These are phyloP conservation scores for Peronospora farinosa DNA, from an alignment of 352 stramenopile species.

Conservation along the genomic window DNA sequence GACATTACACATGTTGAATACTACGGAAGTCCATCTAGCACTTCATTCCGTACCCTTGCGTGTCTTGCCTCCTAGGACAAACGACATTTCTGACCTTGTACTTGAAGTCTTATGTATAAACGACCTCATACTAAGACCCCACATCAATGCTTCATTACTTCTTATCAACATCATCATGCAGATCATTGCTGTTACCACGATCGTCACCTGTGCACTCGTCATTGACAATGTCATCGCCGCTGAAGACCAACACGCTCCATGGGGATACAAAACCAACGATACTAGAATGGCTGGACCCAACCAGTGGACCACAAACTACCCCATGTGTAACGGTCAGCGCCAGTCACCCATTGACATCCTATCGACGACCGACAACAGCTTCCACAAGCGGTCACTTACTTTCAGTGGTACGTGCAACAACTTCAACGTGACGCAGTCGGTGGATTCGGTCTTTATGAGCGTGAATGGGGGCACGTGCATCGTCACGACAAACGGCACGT, in stretches of 20 bases:
- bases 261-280: conserved; percentile 29
- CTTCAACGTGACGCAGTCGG: not conserved
- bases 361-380: conserved; percentile 21
- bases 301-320: conserved; percentile 24
- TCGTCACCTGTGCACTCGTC: too few species aligned
- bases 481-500: conserved; percentile 2
- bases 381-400: conserved; percentile 19
- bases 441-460: not conserved
- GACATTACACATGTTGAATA: too few species aligned
- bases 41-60: too few species aligned
- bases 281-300: conserved; percentile 20
- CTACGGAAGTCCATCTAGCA: too few species aligned
- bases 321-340: conserved; percentile 21
- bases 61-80: too few species aligned
- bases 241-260: conserved; percentile 1
- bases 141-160: too few species aligned
- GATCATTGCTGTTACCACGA: too few species aligned
- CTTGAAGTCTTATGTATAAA: too few species aligned
- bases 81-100: too few species aligned
- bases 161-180: too few species aligned
- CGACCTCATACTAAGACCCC: too few species aligned
- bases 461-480: conserved; percentile 14
- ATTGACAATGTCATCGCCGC: too few species aligned
- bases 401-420: conserved; percentile 13
- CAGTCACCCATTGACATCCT: conserved; percentile 47